phyloP scores from a whole-genome alignment of 2,329 filamentous ascomycete species.

The Chaetomium sp. region DNA sequence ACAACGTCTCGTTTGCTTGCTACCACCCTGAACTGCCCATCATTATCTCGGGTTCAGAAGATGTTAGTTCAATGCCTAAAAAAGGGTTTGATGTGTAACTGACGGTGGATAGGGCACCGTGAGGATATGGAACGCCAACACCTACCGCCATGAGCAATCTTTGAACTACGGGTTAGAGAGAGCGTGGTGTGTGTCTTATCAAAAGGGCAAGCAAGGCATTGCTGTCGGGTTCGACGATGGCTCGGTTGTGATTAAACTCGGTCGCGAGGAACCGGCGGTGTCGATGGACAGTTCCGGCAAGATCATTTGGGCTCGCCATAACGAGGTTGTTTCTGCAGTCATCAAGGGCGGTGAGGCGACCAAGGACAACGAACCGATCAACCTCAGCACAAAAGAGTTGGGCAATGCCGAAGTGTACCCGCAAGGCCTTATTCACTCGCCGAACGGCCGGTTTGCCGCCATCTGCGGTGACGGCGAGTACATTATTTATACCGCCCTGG shows the following conservation, averaged over 20 bases:
- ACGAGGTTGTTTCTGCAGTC: conserved; percentile 88
- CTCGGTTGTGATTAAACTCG: conserved; percentile 95
- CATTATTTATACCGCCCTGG: conserved; percentile 95
- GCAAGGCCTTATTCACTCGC: conserved; percentile 89
- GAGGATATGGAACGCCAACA: conserved; percentile 98
- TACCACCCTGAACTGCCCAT: conserved; percentile 96
- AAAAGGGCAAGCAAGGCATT: conserved; percentile 88
- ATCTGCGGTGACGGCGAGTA: conserved; percentile 96
- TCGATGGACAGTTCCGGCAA: conserved; percentile 97
- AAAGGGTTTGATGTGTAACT: not conserved
- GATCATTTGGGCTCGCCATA: conserved; percentile 91
- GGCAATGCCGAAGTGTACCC: conserved; percentile 96
- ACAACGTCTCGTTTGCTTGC: conserved; percentile 96
- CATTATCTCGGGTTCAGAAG: conserved; percentile 96
- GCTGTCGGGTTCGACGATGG: conserved; percentile 97
- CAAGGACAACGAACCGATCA: conserved; percentile 85
- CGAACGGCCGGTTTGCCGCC: conserved; percentile 78
- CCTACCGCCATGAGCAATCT: conserved; percentile 91
- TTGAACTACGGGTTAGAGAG: conserved; percentile 93
- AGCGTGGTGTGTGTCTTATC: conserved; percentile 96
- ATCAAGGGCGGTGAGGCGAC: conserved; percentile 85
- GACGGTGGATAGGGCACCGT: conserved; percentile 39
- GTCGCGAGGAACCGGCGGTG: conserved; percentile 91
- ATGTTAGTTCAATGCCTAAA: conserved; percentile 34
- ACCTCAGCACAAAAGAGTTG: conserved; percentile 85